Base-by-base conservation (phyloP, 1,284 basidiomycete genomes). In the Cerioporus squamosus region DNA sequence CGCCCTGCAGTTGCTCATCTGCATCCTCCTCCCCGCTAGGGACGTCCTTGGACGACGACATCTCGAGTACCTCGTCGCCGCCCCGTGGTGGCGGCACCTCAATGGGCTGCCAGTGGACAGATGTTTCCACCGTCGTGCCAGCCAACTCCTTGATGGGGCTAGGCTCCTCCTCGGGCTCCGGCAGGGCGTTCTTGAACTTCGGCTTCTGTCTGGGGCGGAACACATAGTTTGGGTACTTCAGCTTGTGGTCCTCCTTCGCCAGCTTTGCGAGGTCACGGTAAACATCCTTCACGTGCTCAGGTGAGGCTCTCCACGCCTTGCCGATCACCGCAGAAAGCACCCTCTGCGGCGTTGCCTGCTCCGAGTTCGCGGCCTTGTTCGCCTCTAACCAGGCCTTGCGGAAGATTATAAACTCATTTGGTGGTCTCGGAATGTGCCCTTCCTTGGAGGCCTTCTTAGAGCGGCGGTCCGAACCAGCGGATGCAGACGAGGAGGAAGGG, bases 401-500 rank as follows among this genome's bases (percentile, higher is more conserved):
- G 53, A 40, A 55, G 23, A 55, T 17, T 22, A 55, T 55, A 20
- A 42, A 55, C 24, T 24, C 3, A 29, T 55, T 55, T 7, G 39
- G 46, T 14, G 53, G 53, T 8, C 46, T 31, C 14, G 20, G 31
- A 18, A 51, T 48, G n/a, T 39, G 24, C 46, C 26, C 31, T 3
- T 47, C 45, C 29, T 48, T 17, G n/a, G 8, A 0, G 1, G 18
- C 7, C 7, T 42, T 18, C 20, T 42, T 42, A n/a, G 40, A 42
- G 1, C 10, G n/a, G 40, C 40, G 38, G 15, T n/a, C 40, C 40
- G 40, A 15, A 42, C 40, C 40, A 18, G 20, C n/a, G 20, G 40
- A 42, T 18, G 20, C 40, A 42, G n/a, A 18, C 40, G 20, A 42
- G 40, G 33, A 36, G 33, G 2, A n/a, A n/a, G n/a, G 6, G 33